Percentiles rank a stretch among this genome's conserved stretches.
These are phyloP conservation scores for Diplocarpon mali DNA, from an alignment of 2,329 filamentous ascomycete species.

Conservation along the genomic window DNA sequence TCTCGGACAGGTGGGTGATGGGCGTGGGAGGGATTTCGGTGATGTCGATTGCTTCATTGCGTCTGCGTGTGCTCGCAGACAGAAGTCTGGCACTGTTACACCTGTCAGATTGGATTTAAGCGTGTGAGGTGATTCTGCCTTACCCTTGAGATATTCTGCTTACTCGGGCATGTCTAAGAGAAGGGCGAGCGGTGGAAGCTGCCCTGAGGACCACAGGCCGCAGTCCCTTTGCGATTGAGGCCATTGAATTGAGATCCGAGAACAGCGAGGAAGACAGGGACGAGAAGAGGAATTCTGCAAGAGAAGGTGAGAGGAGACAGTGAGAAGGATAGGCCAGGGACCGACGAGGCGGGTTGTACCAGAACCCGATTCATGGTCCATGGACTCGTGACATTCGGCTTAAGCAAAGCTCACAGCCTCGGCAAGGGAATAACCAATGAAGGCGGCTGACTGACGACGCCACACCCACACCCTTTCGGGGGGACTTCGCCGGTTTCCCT, in stretches of 20 bases:
- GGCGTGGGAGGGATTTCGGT: constrained; percentile 77
- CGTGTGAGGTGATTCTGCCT: constrained; percentile 7
- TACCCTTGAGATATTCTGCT: constrained; percentile 33
- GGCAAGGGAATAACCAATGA: no score
- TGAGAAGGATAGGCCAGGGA: no score
- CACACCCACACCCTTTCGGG: no score
- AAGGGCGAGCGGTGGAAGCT: constrained; percentile 29
- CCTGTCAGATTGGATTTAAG: neutral
- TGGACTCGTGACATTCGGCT: no score
- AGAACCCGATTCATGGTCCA: no score
- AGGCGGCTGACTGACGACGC: no score
- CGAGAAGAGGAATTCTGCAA: neutral
- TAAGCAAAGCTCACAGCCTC: no score
- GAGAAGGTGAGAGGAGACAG: no score
- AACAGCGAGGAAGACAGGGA: neutral
- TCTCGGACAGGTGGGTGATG: constrained; percentile 85
- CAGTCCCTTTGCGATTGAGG: constrained; percentile 35
- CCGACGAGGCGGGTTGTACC: no score
- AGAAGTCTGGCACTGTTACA: constrained; percentile 38
- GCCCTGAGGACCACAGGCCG: constrained; percentile 33
- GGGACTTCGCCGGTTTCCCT: no score
- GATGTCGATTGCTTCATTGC: constrained; percentile 48
- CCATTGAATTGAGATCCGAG: constrained; percentile 28
- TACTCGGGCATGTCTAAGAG: constrained; percentile 29
- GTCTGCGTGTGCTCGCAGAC: constrained; percentile 47